Evolutionary conservation across 306 rosid species (phyloP).

Genomic region (Ziziphus jujuba): DNA sequence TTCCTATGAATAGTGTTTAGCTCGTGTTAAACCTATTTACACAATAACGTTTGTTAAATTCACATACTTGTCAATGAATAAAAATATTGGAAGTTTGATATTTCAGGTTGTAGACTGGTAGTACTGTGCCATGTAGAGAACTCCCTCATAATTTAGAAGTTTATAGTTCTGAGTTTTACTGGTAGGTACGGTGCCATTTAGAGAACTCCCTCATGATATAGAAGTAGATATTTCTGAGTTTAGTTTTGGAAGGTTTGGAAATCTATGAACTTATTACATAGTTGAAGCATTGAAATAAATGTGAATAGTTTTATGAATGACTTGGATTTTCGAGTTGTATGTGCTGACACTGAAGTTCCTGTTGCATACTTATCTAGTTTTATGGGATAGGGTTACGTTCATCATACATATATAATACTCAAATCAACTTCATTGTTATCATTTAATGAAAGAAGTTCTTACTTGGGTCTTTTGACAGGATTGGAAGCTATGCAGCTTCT

Average conservation of each 20-base stretch:
- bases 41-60: not conserved
- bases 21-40: not conserved
- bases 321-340: not conserved
- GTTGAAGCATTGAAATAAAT: not conserved
- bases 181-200: not conserved
- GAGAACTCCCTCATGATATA: not conserved
- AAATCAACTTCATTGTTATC: not conserved
- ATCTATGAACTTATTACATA: not conserved
- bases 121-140: not conserved
- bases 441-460: conserved; percentile 20
- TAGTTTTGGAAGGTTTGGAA: not conserved
- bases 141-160: not conserved
- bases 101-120: not conserved
- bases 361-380: not conserved
- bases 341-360: not conserved
- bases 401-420: conserved; percentile 13
- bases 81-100: too few species aligned
- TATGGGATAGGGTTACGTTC: not conserved
- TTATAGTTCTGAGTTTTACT: not conserved
- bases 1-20: not conserved
- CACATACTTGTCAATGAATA: too few species aligned
- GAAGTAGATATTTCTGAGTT: not conserved
- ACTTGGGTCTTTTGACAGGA: conserved; percentile 52
- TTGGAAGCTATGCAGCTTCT: conserved; percentile 91
- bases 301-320: not conserved